Base-by-base conservation (phyloP, 345 rosid genomes). In the Gossypium arboreum region DNA sequence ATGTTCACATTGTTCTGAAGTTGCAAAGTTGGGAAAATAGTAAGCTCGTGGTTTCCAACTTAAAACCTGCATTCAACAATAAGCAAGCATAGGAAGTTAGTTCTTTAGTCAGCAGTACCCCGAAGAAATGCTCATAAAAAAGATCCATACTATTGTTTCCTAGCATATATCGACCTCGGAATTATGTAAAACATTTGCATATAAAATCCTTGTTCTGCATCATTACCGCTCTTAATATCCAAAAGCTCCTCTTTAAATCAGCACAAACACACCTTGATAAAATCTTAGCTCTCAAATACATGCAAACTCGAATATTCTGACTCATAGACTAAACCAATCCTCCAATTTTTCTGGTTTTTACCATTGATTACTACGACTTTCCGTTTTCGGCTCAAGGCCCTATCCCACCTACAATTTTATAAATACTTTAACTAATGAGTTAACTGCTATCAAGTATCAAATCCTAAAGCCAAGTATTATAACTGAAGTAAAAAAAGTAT, bases 1-100 rank as follows among this genome's bases (percentile, higher is more conserved):
- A 41, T 34, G 77, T 76, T 83, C 39, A 39, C 93, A 89, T 81
- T 91, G 96, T 74, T 86, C 86, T 43, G 84, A 74, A 56, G 83
- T 83, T 12, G 92, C 96, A 72, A 91, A 91, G 64, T 81, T 83
- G 0, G 96, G 96, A 74, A 91, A 91, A 79, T 89, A 89, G 64
- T 87, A 76, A 72, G 92, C 93, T 72, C 92, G 83, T 22, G 96
- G 96, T 73, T 74, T 85, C 96, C 93, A 91, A 80, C 96, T 91
- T 73, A 91, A 79, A 27, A 89, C 89, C 96, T 91, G 71, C 72
- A 79, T 39, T 12, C 22, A 76, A 44, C 3, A 67, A 62, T 54
- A 72, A 64, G 15, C 66, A 62, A 9, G 17, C n/a, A 48, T 72
- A 2, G 41, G 5, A 72, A 57, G 74, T 54, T 71, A 71, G 62